Conservation (phyloP, 2,329 filamentous ascomycete species). For the Xylaria hypoxylon region DNA sequence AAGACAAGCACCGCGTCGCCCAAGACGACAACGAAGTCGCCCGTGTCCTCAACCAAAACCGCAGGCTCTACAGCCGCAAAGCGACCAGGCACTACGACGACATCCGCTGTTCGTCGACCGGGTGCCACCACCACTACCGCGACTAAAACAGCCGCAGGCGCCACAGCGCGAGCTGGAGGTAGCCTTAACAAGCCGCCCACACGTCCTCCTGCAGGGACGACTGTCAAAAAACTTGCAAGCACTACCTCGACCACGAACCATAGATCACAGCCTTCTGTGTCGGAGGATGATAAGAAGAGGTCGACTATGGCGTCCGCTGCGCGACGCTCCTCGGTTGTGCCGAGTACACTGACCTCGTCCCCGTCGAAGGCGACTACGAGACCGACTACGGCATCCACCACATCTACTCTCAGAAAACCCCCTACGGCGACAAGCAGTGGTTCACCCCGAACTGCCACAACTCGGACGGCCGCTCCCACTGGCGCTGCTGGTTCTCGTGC, state of each 20-base stretch:
- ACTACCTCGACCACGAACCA: slow-evolving; percentile 57
- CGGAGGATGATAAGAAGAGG: slow-evolving; percentile 63
- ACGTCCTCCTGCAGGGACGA: slow-evolving; percentile 56
- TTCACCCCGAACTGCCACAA: slow-evolving; percentile 52
- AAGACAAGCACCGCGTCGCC: slow-evolving; percentile 47
- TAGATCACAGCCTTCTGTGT: slow-evolving; percentile 61
- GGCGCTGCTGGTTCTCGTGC: slow-evolving; percentile 45
- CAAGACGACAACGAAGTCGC: slow-evolving; percentile 48
- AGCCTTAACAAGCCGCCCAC: slow-evolving; percentile 62
- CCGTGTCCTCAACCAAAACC: slow-evolving; percentile 51
- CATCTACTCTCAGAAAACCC: slow-evolving; percentile 51
- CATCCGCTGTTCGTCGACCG: slow-evolving; percentile 52
- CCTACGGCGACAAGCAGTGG: slow-evolving; percentile 42
- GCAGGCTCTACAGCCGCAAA: slow-evolving; percentile 52
- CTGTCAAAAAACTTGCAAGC: slow-evolving; percentile 52
- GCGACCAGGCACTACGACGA: slow-evolving; percentile 52
- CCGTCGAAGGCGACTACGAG: slow-evolving; percentile 52
- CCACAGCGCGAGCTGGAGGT: slow-evolving; percentile 54
- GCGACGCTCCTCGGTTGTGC: slow-evolving; percentile 59
- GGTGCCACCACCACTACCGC: slow-evolving; percentile 46
- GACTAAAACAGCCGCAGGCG: slow-evolving; percentile 47
- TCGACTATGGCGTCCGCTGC: slow-evolving; percentile 55
- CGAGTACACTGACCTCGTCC: slow-evolving; percentile 54
- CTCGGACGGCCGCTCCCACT: slow-evolving; percentile 55
- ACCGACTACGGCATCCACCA: slow-evolving; percentile 50